Evolutionary conservation across 2,329 filamentous ascomycete species (phyloP).

Genomic region (Domatiomyces globalis): DNA sequence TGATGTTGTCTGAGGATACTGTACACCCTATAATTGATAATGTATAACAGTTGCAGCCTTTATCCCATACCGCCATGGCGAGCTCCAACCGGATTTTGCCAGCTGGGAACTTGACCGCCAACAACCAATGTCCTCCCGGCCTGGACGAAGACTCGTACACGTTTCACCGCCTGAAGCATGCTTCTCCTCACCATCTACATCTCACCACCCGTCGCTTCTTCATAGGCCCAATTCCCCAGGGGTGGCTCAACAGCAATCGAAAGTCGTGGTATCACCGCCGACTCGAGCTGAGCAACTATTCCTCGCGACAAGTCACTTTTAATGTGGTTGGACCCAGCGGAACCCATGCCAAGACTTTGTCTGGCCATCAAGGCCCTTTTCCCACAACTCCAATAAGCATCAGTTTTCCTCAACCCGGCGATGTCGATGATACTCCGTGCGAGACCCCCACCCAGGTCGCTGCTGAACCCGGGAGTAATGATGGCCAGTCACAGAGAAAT

Average conservation of each 20-base stretch:
- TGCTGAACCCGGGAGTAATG: conserved; percentile 13
- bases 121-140: conserved; percentile 16
- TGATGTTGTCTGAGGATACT: neutral
- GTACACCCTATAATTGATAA: neutral
- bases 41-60: neutral
- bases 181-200: conserved; percentile 47
- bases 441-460: neutral
- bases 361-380: conserved; percentile 21
- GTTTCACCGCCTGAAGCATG: conserved; percentile 43
- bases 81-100: conserved; percentile 8
- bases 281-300: conserved; percentile 32
- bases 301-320: conserved; percentile 38
- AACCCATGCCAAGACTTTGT: conserved; percentile 26
- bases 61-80: conserved; percentile 4
- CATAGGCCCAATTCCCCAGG: conserved; percentile 51
- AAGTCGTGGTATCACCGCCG: conserved; percentile 47
- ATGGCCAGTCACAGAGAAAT: conserved; percentile 4
- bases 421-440: conserved; percentile 17
- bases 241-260: conserved; percentile 49
- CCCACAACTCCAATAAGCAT: conserved; percentile 18
- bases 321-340: conserved; percentile 33
- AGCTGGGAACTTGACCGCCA: conserved; percentile 6
- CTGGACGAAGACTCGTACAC: conserved; percentile 40
- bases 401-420: conserved; percentile 25
- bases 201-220: conserved; percentile 49